Evolutionary conservation across 2,329 filamentous ascomycete species (phyloP).

Genomic region (Claviceps cyperi): DNA sequence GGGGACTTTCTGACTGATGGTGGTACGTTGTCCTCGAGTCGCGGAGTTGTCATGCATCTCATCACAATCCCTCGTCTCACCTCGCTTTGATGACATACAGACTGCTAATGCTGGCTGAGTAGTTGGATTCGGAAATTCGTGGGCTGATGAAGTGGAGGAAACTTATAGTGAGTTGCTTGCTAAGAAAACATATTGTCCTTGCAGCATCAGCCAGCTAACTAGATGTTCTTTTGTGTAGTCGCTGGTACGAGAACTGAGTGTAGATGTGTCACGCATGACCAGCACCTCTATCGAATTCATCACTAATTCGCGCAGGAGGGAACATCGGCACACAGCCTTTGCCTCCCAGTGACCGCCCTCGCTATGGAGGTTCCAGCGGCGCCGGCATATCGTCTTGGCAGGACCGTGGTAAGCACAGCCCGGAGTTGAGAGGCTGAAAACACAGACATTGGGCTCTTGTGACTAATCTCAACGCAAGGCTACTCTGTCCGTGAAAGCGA

Average conservation of each 20-base stretch:
- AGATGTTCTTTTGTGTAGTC: conserved; percentile 11
- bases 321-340: conserved; percentile 40
- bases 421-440: not conserved
- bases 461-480: conserved; percentile 23
- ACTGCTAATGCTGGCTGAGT: not conserved
- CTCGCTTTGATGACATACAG: conserved; percentile 7
- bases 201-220: conserved; percentile 14
- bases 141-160: conserved; percentile 98
- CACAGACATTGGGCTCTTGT: not conserved
- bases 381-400: conserved; percentile 24
- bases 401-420: conserved; percentile 26
- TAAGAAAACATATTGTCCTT: not conserved
- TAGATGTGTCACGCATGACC: not conserved
- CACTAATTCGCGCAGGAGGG: not conserved
- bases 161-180: conserved; percentile 49
- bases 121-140: conserved; percentile 52
- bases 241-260: conserved; percentile 17
- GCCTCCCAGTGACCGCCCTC: conserved; percentile 33
- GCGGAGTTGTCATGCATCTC: conserved; percentile 10
- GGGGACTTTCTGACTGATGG: conserved; percentile 89
- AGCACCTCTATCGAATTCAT: not conserved
- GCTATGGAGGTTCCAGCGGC: conserved; percentile 16
- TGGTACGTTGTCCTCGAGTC: conserved; percentile 42
- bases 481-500: conserved; percentile 57
- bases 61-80: conserved; percentile 5